Evolutionary conservation across 352 stramenopile species (phyloP), one percentile per base, ranked within the genome.

Genomic region (Phytopythium aichiense): DNA sequence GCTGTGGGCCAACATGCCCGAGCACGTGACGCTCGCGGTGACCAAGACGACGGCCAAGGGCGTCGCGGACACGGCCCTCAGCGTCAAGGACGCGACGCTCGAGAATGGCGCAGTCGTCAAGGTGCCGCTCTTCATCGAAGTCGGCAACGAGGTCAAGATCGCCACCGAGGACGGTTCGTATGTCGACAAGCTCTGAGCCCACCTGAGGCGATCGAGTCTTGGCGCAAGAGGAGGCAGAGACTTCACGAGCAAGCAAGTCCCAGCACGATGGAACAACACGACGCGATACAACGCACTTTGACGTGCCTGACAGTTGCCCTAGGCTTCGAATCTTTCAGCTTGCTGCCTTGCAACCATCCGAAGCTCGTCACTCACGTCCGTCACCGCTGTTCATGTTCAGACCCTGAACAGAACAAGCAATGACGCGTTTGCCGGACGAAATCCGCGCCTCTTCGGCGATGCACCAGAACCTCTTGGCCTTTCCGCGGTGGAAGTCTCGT

Each of bases 1-100:
- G 55, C 61, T 95, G 31, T 95, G 86, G 86, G 83, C 84, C 63
- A 93, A 90, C 65, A 92, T 95, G 82, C 86, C 86, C 28, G 86
- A 93, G 60, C 61, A 87, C 72, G 76, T 95, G 42, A 87, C 76
- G 61, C 81, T 93, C 48, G 54, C 77, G 25, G 86, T 95, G 42
- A 82, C 55, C 73, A 84, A 93, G 78, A 93, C 84, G 15, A 93
- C 82, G 20, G 65, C 80, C 31, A 93, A 92, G 72, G 80, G 80
- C 51, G 79, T 93, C 43, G 80, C 84, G 16, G 84, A 93, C 62
- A 83, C 73, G 53, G 77, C 82, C 30, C 63, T 93, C 52, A 93
- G 84, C 54, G 74, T 93, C 57, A 95, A 95, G 69, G 73, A 92
- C 68, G 87, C 87, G 57, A 92, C 78, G 63, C 67, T 95, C 38